Percentiles rank a stretch among this genome's conserved stretches.
These are phyloP conservation scores for Macadamia integrifolia DNA, from an alignment of 164 flowering plant genomes.

Conservation along the genomic window DNA sequence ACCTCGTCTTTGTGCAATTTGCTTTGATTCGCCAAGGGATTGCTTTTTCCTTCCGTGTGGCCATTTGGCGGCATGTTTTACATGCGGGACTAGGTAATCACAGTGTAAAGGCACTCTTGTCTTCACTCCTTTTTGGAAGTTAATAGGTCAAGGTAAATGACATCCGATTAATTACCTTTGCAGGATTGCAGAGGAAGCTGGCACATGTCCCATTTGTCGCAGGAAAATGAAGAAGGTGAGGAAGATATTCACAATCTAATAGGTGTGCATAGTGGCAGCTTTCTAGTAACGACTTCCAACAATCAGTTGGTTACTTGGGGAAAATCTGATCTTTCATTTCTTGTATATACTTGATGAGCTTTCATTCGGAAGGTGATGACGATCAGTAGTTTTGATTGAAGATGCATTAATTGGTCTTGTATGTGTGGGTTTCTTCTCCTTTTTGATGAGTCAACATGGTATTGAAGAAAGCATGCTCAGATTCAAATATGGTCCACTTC, in stretches of 20 bases:
- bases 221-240: slow-evolving; percentile 50
- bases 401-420: neutral
- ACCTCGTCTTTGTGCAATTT: slow-evolving; percentile 67
- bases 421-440: neutral
- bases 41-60: slow-evolving; percentile 96
- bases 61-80: slow-evolving; percentile 75
- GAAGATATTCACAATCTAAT: slow-evolving; percentile 47
- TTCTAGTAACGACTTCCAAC: neutral
- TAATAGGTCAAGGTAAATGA: neutral
- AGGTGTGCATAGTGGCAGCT: neutral
- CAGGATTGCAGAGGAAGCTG: slow-evolving; percentile 58
- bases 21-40: slow-evolving; percentile 81
- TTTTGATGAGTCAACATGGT: neutral
- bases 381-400: neutral
- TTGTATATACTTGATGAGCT: neutral
- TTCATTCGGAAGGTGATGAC: neutral
- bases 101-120: neutral
- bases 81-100: slow-evolving; percentile 68
- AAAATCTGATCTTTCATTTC: neutral
- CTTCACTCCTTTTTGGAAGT: neutral
- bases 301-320: neutral
- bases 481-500: neutral
- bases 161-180: slow-evolving; percentile 1
- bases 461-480: neutral
- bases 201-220: slow-evolving; percentile 54